These are phyloP conservation scores for Phylloporus sp. DNA, from an alignment of 768 basidiomycete species.

Conservation along the genomic window DNA sequence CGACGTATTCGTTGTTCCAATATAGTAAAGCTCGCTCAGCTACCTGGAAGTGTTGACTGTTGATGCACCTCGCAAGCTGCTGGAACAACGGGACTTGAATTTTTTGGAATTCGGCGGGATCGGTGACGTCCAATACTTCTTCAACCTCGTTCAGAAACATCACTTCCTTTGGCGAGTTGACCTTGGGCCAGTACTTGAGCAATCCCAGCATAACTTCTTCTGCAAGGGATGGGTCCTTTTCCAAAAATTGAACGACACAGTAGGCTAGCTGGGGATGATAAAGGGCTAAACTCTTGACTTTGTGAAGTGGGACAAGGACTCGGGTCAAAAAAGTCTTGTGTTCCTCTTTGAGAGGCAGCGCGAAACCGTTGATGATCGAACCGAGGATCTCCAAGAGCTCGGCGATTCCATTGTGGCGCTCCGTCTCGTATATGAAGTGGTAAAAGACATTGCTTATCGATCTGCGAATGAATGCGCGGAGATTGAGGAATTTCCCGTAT, in stretches of 20 bases:
- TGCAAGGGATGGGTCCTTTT: slow-evolving; percentile 88
- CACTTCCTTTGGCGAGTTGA: slow-evolving; percentile 98
- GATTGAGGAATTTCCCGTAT: slow-evolving; percentile 98
- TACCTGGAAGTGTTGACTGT: slow-evolving; percentile 99
- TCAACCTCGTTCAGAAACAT: slow-evolving; percentile 99
- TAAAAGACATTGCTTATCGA: slow-evolving; percentile 99
- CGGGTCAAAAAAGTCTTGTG: slow-evolving; percentile 97
- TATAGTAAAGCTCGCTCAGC: slow-evolving; percentile 95
- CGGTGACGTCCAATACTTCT: slow-evolving; percentile 97
- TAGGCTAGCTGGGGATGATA: slow-evolving; percentile 99
- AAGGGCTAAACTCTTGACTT: slow-evolving; percentile 94
- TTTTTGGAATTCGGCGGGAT: slow-evolving; percentile 94
- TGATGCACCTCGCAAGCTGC: slow-evolving; percentile 94
- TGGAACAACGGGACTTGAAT: slow-evolving; percentile 89
- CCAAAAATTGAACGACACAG: slow-evolving; percentile 97
- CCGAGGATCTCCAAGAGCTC: slow-evolving; percentile 97
- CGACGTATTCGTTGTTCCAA: slow-evolving; percentile 99
- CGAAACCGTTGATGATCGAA: slow-evolving; percentile 99
- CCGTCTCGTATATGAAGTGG: slow-evolving; percentile 97
- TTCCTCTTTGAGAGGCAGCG: slow-evolving; percentile 95
- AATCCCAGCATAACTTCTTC: slow-evolving; percentile 96
- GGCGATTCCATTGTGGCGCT: slow-evolving; percentile 98
- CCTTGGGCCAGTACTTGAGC: slow-evolving; percentile 98
- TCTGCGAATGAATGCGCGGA: slow-evolving; percentile 96
- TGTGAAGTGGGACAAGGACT: slow-evolving; percentile 92